Evolutionary conservation across 202 grass and related monocot species (phyloP).

Genomic region (Miscanthus sacchariflorus): DNA sequence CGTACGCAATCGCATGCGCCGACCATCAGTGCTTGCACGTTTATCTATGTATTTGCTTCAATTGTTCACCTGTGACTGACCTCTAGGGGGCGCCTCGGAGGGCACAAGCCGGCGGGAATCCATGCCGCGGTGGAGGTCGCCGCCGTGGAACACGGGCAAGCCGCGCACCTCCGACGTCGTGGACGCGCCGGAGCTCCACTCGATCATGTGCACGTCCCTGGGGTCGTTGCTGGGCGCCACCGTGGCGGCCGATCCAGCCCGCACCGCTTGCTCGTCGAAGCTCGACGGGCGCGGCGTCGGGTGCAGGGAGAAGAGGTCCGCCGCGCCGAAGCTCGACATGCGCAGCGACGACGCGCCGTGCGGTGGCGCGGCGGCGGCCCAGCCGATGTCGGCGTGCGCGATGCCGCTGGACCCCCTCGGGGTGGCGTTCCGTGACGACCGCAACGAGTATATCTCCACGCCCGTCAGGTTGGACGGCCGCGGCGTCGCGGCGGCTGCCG

Average conservation of each 20-base stretch:
- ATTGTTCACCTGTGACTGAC: slow-evolving; percentile 4
- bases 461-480: slow-evolving; percentile 81
- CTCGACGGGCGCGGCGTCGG: slow-evolving; percentile 75
- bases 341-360: slow-evolving; percentile 52
- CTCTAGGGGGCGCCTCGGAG: slow-evolving; percentile 56
- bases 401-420: slow-evolving; percentile 71
- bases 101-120: slow-evolving; percentile 64
- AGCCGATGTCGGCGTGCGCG: slow-evolving; percentile 51
- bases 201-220: slow-evolving; percentile 70
- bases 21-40: neutral
- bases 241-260: slow-evolving; percentile 18
- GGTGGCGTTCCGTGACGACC: slow-evolving; percentile 81
- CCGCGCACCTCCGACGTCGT: slow-evolving; percentile 68
- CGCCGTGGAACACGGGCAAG: slow-evolving; percentile 66
- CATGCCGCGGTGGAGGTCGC: slow-evolving; percentile 56
- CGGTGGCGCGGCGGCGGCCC: slow-evolving; percentile 34
- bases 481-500: slow-evolving; percentile 48
- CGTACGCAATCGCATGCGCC: too few relatives aligned
- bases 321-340: slow-evolving; percentile 48
- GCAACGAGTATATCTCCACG: slow-evolving; percentile 89
- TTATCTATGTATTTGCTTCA: neutral
- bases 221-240: slow-evolving; percentile 50
- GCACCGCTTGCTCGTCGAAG: slow-evolving; percentile 61
- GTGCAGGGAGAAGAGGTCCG: slow-evolving; percentile 30
- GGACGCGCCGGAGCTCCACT: slow-evolving; percentile 74